Conservation (phyloP, 208 protist species). For the Phytomonas francai region DNA sequence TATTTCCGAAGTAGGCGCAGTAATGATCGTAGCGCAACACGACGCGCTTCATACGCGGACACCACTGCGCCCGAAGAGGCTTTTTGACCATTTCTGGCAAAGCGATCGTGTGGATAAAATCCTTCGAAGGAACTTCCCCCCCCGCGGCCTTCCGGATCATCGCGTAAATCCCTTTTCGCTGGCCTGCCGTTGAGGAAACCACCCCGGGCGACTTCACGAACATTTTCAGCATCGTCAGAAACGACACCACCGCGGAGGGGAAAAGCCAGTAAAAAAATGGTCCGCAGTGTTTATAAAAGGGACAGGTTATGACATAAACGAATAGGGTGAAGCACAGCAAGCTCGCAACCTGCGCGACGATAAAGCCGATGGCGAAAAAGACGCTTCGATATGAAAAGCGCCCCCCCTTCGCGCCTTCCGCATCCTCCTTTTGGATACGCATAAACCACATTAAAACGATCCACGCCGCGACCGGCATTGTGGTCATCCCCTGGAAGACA, state of each 20-base stretch:
- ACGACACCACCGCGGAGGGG: conserved; percentile 14
- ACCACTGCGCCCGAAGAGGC: conserved; percentile 76
- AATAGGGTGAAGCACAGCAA: conserved; percentile 14
- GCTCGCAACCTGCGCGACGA: conserved; percentile 16
- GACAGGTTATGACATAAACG: conserved; percentile 18
- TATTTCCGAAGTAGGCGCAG: conserved; percentile 45
- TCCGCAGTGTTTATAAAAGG: conserved; percentile 10
- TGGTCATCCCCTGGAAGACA: conserved; percentile 18
- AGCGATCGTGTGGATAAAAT: conserved; percentile 38
- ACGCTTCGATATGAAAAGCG: too few species aligned
- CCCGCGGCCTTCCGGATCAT: conserved; percentile 12
- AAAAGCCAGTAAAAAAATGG: conserved; percentile 21
- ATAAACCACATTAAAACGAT: conserved; percentile 18
- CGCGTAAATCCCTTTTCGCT: conserved; percentile 61
- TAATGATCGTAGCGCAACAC: conserved; percentile 81
- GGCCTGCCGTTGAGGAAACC: conserved; percentile 24
- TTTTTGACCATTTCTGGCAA: conserved; percentile 56
- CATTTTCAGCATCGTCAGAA: conserved; percentile 14
- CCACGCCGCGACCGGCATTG: conserved; percentile 15
- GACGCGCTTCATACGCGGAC: conserved; percentile 32
- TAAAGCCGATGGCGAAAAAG: conserved; percentile 16
- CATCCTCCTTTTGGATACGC: conserved; percentile 13
- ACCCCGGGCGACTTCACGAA: conserved; percentile 23
- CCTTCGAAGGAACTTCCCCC: conserved; percentile 16
- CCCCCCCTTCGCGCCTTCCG: too few species aligned